Conservation (phyloP, 2,329 filamentous ascomycete species). For the Hymenoscyphus repandus region DNA sequence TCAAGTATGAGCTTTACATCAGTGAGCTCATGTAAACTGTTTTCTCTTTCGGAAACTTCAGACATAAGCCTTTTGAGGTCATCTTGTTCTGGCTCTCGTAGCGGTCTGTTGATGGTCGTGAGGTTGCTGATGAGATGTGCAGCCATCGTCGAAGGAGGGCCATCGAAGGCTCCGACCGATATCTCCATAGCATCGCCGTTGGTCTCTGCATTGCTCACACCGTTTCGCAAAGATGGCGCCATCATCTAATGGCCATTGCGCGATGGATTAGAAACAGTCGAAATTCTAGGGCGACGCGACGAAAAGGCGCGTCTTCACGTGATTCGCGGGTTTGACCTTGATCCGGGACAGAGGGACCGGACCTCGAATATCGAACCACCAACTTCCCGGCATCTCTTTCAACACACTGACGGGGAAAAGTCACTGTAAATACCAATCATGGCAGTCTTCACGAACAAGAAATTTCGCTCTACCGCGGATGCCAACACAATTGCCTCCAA, state of each 20-base stretch:
- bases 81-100: slow-evolving; percentile 60
- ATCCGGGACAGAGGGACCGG: background rate
- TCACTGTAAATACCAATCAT: slow-evolving; percentile 33
- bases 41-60: slow-evolving; percentile 55
- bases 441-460: slow-evolving; percentile 63
- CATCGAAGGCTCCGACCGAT: slow-evolving; percentile 13
- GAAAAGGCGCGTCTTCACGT: slow-evolving; percentile 19
- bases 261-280: slow-evolving; percentile 1
- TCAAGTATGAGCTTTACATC: slow-evolving; percentile 60
- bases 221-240: slow-evolving; percentile 17
- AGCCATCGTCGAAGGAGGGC: slow-evolving; percentile 75
- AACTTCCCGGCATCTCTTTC: background rate
- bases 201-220: background rate
- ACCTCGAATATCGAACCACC: slow-evolving; percentile 7
- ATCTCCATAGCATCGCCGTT: slow-evolving; percentile 17
- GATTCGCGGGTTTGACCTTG: slow-evolving; percentile 2
- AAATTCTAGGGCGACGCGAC: slow-evolving; percentile 9
- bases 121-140: slow-evolving; percentile 83
- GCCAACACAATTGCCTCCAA: slow-evolving; percentile 63
- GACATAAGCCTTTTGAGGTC: slow-evolving; percentile 68
- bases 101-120: slow-evolving; percentile 56
- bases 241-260: slow-evolving; percentile 23
- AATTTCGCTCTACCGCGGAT: slow-evolving; percentile 63
- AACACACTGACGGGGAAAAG: too few relatives aligned
- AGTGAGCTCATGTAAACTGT: slow-evolving; percentile 41